A percentile compares a stretch with the other conserved stretches of the same genome.
Conservation (phyloP, 2,329 filamentous ascomycete genomes). For the Diaporthe ampelina region DNA sequence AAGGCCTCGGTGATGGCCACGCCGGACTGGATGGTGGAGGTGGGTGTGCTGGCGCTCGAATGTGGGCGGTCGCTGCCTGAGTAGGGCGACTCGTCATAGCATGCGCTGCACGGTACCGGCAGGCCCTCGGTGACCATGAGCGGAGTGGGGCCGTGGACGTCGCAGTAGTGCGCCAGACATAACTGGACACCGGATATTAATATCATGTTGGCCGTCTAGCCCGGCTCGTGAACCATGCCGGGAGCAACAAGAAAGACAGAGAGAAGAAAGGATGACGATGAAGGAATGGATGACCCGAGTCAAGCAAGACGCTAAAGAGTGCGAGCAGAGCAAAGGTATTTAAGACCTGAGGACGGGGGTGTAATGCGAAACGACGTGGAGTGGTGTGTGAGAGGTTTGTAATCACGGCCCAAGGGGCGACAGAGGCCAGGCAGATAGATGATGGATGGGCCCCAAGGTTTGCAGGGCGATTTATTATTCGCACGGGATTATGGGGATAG, state of each 20-base stretch:
- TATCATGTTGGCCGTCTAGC: constrained; percentile 45
- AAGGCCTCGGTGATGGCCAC: constrained; percentile 61
- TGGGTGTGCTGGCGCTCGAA: constrained; percentile 55
- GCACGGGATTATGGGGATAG: constrained; percentile 27
- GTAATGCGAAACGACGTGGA: neutral
- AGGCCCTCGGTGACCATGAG: constrained; percentile 79
- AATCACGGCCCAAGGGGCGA: constrained; percentile 17
- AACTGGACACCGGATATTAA: constrained; percentile 67
- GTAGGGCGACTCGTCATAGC: constrained; percentile 61
- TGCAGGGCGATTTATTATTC: constrained; percentile 26
- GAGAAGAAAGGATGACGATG: neutral
- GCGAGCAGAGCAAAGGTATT: neutral
- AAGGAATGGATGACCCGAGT: constrained; percentile 9
- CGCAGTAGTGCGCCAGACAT: constrained; percentile 79
- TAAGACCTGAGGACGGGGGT: constrained; percentile 13
- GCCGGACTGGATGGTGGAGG: constrained; percentile 49
- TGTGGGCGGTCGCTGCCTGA: constrained; percentile 54
- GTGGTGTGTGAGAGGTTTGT: constrained; percentile 12
- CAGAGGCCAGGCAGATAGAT: constrained; percentile 31
- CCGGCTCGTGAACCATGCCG: constrained; percentile 29
- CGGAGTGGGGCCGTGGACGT: constrained; percentile 77
- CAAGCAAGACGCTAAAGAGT: neutral
- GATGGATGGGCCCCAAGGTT: constrained; percentile 23
- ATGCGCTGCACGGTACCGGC: constrained; percentile 71
- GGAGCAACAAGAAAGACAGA: neutral